These are phyloP conservation scores for Yamadazyma taylorii DNA, from an alignment of 1,139 yeast species.

Conservation along the genomic window DNA sequence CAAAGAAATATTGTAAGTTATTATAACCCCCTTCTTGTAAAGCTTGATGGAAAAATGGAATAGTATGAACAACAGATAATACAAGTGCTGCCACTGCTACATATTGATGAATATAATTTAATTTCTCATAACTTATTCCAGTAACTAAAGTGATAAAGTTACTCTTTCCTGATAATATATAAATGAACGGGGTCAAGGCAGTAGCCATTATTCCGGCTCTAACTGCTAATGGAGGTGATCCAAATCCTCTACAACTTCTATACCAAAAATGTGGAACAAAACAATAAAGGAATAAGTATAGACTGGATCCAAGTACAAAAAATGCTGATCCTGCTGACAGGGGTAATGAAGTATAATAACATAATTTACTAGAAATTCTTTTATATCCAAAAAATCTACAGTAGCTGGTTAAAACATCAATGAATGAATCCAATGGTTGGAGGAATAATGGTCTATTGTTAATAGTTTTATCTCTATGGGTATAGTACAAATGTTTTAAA, in stretches of 20 bases:
- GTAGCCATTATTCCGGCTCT: constrained; percentile 55
- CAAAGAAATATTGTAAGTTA: constrained; percentile 18
- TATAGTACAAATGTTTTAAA: constrained; percentile 39
- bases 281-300: constrained; percentile 48
- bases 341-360: constrained; percentile 49
- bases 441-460: neutral
- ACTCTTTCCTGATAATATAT: constrained; percentile 53
- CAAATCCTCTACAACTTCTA: constrained; percentile 57
- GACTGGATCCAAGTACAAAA: constrained; percentile 37
- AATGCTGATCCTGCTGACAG: constrained; percentile 48
- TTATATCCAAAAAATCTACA: constrained; percentile 51
- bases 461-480: constrained; percentile 27
- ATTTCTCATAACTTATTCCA: constrained; percentile 56
- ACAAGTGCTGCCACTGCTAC: constrained; percentile 46
- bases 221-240: constrained; percentile 64
- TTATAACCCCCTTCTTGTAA: constrained; percentile 51
- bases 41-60: constrained; percentile 53
- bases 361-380: constrained; percentile 38
- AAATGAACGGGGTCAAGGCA: constrained; percentile 53
- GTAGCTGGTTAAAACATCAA: constrained; percentile 38
- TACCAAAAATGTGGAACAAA: constrained; percentile 55
- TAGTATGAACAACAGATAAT: constrained; percentile 51
- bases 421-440: constrained; percentile 16
- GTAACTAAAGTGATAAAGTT: constrained; percentile 52
- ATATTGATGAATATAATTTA: constrained; percentile 55